Evolutionary conservation across 768 basidiomycete genomes (phyloP), one percentile per base, ranked within the genome.

Genomic region (Brasilioporus rufonigricans): DNA sequence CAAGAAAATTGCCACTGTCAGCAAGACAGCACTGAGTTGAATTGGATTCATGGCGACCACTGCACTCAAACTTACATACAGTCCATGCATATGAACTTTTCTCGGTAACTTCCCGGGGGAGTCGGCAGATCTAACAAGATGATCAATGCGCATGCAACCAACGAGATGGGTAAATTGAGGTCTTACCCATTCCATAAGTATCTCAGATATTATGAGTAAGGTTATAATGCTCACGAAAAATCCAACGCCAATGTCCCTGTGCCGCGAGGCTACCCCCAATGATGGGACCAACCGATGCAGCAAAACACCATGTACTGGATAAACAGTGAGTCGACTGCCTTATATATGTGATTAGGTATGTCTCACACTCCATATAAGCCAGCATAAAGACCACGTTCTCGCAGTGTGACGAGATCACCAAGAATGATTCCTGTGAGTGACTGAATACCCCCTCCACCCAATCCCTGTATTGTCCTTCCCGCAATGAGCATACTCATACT

Each of bases 391-490:
- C 80, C 80, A 8, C n/a, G n/a, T n/a, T n/a, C n/a, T n/a, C n/a
- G n/a, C n/a, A n/a, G n/a, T n/a, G n/a, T n/a, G n/a, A n/a, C n/a
- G n/a, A n/a, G n/a, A n/a, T n/a, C n/a, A n/a, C n/a, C n/a, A n/a
- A n/a, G n/a, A n/a, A n/a, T n/a, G n/a, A n/a, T n/a, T n/a, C n/a
- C n/a, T n/a, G n/a, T n/a, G n/a, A n/a, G n/a, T n/a, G n/a, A n/a
- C n/a, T n/a, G n/a, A n/a, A n/a, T n/a, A n/a, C n/a, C n/a, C n/a
- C n/a, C n/a, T n/a, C n/a, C n/a, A n/a, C n/a, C 81, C 1, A 75
- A 52, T 3, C 76, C 76, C 57, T 76, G 76, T 29, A 77, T 50
- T 66, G 70, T 60, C 26, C 80, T 68, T 2, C 73, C 79, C 0
- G 65, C 75, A 40, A 81, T 79, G 9, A 79, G 60, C 61, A n/a